phyloP scores from a whole-genome alignment of 805 yeast genomes.

The Teunomyces stri region DNA sequence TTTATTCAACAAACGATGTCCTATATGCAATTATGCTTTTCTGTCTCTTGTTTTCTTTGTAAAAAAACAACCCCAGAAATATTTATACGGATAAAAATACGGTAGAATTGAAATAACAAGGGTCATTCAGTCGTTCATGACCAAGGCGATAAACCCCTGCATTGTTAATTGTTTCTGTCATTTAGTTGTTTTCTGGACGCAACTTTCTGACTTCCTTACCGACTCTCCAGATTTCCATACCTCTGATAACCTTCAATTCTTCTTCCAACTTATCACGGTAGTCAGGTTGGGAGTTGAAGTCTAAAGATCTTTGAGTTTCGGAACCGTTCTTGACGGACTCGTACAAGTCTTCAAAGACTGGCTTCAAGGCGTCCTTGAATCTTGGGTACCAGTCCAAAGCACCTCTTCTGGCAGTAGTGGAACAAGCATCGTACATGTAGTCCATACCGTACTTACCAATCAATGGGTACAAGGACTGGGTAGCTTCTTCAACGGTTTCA shows the following conservation, averaged over 20 bases:
- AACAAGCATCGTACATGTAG: conserved; percentile 99
- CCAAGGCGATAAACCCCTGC: conserved; percentile 22
- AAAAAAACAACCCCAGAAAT: conserved; percentile 9
- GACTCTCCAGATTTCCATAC: conserved; percentile 98
- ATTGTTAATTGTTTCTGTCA: conserved; percentile 2
- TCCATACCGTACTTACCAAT: conserved; percentile 99
- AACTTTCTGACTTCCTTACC: conserved; percentile 99
- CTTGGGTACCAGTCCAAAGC: conserved; percentile 99
- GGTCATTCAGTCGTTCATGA: conserved; percentile 38
- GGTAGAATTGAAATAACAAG: conserved; percentile 14
- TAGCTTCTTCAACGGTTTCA: conserved; percentile 99
- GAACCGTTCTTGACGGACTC: conserved; percentile 92
- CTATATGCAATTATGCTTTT: conserved; percentile 25
- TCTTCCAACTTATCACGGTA: conserved; percentile 94
- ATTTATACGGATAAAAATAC: conserved; percentile 9
- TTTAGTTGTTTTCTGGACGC: conserved; percentile 97
- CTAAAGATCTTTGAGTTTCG: conserved; percentile 97
- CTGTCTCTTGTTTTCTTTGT: conserved; percentile 6
- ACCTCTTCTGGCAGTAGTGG: conserved; percentile 99
- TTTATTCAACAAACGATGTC: conserved; percentile 47
- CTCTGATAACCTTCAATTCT: conserved; percentile 91
- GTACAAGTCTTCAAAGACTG: conserved; percentile 95
- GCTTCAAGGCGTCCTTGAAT: conserved; percentile 98
- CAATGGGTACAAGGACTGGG: conserved; percentile 98
- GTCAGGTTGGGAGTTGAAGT: conserved; percentile 97